Evolutionary conservation across 306 rosid species (phyloP).

Genomic region (Quercus variabilis): DNA sequence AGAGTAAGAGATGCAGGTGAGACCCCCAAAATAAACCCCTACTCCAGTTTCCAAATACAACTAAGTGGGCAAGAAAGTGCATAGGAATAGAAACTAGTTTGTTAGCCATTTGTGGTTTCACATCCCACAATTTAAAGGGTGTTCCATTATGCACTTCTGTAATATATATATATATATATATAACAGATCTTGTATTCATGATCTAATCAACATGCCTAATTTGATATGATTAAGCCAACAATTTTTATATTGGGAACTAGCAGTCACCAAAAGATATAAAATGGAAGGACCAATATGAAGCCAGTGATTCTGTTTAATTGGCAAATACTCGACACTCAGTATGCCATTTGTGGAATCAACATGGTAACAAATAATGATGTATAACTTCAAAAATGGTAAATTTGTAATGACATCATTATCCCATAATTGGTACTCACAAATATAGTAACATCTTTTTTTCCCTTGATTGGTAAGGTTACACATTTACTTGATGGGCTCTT

Average conservation of each 20-base stretch:
- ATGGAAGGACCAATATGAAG: neutral
- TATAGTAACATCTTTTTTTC: too few species aligned
- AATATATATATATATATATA: neutral
- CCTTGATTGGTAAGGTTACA: too few species aligned
- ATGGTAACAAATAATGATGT: neutral
- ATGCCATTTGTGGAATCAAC: neutral
- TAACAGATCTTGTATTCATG: neutral
- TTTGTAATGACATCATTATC: neutral
- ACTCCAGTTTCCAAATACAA: neutral
- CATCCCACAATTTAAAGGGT: neutral
- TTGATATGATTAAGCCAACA: neutral
- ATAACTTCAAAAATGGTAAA: neutral
- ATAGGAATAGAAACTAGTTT: neutral
- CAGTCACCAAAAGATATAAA: neutral
- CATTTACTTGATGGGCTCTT: too few species aligned
- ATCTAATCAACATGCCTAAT: neutral
- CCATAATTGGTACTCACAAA: too few species aligned
- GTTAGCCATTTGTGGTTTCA: neutral
- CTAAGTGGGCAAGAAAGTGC: neutral
- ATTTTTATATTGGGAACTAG: neutral
- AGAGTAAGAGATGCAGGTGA: slow-evolving; percentile 23
- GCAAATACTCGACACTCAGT: neutral
- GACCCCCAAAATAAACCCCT: neutral
- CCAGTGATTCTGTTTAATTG: neutral
- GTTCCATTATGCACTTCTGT: neutral